phyloP scores from a whole-genome alignment of 495 filamentous ascomycete genomes.

The Terfezia boudieri region DNA sequence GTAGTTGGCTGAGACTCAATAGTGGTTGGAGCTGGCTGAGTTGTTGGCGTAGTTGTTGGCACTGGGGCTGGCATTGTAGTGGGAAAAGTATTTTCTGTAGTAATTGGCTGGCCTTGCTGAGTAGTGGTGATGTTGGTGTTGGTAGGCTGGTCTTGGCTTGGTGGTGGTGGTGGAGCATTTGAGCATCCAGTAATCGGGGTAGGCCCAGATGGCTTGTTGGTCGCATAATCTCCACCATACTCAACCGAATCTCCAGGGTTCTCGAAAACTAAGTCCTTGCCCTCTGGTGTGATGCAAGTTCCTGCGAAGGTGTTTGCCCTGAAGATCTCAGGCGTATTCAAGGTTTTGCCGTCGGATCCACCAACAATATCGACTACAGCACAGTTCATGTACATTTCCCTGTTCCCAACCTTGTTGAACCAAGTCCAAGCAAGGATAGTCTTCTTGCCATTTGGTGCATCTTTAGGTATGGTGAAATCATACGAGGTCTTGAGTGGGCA shows the following conservation, averaged over 20 bases:
- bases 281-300: conserved; percentile 3
- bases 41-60: neutral
- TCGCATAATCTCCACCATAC: neutral
- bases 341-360: conserved; percentile 8
- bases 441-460: conserved; percentile 30
- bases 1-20: neutral
- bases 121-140: neutral
- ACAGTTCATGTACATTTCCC: conserved; percentile 50
- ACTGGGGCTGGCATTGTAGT: neutral
- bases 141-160: neutral
- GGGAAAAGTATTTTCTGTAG: neutral
- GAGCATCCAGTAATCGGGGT: too few relatives aligned
- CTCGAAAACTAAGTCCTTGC: conserved; percentile 10
- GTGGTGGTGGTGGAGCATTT: too few relatives aligned
- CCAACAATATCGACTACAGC: conserved; percentile 32
- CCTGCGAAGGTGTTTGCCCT: conserved; percentile 14
- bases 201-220: too few relatives aligned
- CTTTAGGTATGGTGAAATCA: conserved; percentile 39
- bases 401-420: conserved; percentile 43
- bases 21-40: neutral
- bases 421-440: conserved; percentile 39
- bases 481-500: conserved; percentile 24
- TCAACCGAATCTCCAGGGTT: conserved; percentile 10
- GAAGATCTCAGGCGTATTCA: conserved; percentile 11
- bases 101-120: neutral